These are phyloP conservation scores for Coelastrella sp. DNA, from an alignment of 139 green algal genomes.

Conservation along the genomic window DNA sequence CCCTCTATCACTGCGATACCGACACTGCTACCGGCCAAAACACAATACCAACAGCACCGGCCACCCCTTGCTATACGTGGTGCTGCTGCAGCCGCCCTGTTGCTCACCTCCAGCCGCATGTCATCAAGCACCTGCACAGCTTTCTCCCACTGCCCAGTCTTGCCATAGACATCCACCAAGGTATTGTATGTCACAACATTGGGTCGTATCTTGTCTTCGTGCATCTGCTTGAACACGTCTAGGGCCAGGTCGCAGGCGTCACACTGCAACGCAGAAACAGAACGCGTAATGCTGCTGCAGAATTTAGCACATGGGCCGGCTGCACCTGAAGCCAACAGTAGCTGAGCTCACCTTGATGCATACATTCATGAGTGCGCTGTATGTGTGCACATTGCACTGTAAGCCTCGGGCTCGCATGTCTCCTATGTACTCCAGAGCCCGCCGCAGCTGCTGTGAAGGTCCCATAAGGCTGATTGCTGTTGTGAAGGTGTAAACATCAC, in stretches of 20 bases:
- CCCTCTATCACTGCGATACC: too few species aligned
- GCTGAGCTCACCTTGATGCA: constrained; percentile 70
- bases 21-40: too few species aligned
- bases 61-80: too few species aligned
- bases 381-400: constrained; percentile 68
- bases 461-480: constrained; percentile 72
- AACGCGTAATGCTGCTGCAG: not conserved
- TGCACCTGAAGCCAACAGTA: not conserved
- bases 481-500: constrained; percentile 65
- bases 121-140: constrained; percentile 62
- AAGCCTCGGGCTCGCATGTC: constrained; percentile 63
- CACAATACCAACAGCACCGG: too few species aligned
- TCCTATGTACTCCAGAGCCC: constrained; percentile 63
- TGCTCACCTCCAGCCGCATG: constrained; percentile 56
- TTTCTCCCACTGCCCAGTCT: constrained; percentile 66
- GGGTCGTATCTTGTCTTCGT: constrained; percentile 48
- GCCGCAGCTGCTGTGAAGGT: constrained; percentile 62
- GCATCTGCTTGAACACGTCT: constrained; percentile 67
- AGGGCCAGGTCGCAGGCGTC: constrained; percentile 63
- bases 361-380: constrained; percentile 72
- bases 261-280: constrained; percentile 39
- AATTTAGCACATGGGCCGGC: not conserved
- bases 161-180: constrained; percentile 68
- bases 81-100: too few species aligned
- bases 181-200: constrained; percentile 65